Evolutionary conservation across 176 grass and related monocot species (phyloP).

Genomic region (bread wheat (Triticum aestivum)): IWGSC_CS_RefSeq_v2.1 NC_057805.1:424331105-424331604

Average conservation of each 20-base stretch:
- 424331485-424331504: conserved; percentile 8
- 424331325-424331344: not conserved
- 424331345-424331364: not conserved
- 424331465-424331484: not conserved
- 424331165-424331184: conserved; percentile 4
- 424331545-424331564: not conserved
- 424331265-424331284: not conserved
- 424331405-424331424: not conserved
- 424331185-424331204: not conserved
- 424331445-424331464: not conserved
- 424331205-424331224: not conserved
- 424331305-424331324: not conserved
- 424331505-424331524: not conserved
- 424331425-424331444: not conserved
- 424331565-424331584: not conserved
- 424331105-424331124: conserved; percentile 72
- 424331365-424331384: not conserved
- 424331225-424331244: not conserved
- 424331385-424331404: not conserved
- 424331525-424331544: no score
- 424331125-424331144: conserved; percentile 70
- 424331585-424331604: not conserved
- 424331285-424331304: not conserved
- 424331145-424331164: conserved; percentile 65
- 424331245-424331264: not conserved